Evolutionary conservation across 75 land plant genomes (phyloP).

Genomic region (Larix kaempferi): DNA sequence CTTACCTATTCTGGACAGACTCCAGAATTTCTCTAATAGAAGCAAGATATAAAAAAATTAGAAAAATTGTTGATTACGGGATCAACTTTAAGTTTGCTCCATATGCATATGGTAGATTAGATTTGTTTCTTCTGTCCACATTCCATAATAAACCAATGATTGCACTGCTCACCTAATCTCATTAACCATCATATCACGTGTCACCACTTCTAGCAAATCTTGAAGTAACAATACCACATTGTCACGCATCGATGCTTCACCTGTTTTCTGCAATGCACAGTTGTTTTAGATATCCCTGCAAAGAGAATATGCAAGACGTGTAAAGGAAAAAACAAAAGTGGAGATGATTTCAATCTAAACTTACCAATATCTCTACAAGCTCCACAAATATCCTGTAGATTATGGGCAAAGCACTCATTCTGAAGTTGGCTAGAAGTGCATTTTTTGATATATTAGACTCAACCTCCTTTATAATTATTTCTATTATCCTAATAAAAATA

Average conservation of each 20-base stretch:
- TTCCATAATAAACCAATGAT: neutral
- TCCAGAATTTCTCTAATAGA: constrained; percentile 64
- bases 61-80: neutral
- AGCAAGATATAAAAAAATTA: neutral
- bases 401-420: constrained; percentile 65
- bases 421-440: constrained; percentile 72
- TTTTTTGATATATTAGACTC: constrained; percentile 61
- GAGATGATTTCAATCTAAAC: neutral
- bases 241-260: constrained; percentile 59
- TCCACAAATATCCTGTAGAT: constrained; percentile 76
- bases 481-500: constrained; percentile 65
- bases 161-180: constrained; percentile 46
- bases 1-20: constrained; percentile 63
- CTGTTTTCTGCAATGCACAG: constrained; percentile 50
- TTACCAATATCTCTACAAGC: constrained; percentile 76
- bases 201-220: constrained; percentile 97
- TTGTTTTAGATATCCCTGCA: constrained; percentile 1
- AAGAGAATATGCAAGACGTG: neutral
- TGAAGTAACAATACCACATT: constrained; percentile 81
- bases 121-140: neutral
- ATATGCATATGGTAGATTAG: neutral
- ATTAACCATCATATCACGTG: constrained; percentile 94
- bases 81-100: neutral
- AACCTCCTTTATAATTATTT: constrained; percentile 64
- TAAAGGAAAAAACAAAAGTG: neutral